phyloP scores from a whole-genome alignment of 163 green algal genomes.

The Chlamydomonas reinhardtii region DNA sequence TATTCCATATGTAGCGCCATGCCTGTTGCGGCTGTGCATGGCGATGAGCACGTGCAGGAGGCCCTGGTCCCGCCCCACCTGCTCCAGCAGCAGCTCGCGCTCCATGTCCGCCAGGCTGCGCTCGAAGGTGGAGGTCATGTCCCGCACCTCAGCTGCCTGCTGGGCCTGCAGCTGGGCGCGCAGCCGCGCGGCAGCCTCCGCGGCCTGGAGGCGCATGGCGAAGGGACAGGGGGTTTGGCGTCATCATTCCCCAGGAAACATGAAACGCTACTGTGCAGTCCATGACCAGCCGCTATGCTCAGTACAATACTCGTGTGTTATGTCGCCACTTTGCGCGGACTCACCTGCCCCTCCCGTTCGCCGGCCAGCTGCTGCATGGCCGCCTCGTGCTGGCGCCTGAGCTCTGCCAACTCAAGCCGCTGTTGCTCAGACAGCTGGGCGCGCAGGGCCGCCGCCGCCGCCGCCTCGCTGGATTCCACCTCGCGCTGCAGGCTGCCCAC shows the following conservation, averaged over 20 bases:
- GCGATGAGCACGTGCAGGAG: no score
- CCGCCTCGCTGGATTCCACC: slow-evolving; percentile 18
- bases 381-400: slow-evolving; percentile 14
- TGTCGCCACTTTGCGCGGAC: no score
- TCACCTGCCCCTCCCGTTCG: slow-evolving; percentile 11
- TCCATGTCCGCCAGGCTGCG: background rate
- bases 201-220: background rate
- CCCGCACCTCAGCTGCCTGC: background rate
- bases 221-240: no score
- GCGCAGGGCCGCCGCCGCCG: background rate
- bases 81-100: background rate
- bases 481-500: slow-evolving; percentile 25
- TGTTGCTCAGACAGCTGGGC: slow-evolving; percentile 10
- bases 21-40: no score
- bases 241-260: no score
- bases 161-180: background rate
- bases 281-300: no score
- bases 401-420: slow-evolving; percentile 16
- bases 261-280: no score
- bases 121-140: background rate
- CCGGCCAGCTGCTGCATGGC: background rate
- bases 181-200: background rate
- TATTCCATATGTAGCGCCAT: no score
- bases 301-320: no score
- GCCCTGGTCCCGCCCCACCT: slow-evolving; percentile 5